phyloP scores from a whole-genome alignment of 164 flowering plant genomes.

The Pachysandra terminalis region DNA sequence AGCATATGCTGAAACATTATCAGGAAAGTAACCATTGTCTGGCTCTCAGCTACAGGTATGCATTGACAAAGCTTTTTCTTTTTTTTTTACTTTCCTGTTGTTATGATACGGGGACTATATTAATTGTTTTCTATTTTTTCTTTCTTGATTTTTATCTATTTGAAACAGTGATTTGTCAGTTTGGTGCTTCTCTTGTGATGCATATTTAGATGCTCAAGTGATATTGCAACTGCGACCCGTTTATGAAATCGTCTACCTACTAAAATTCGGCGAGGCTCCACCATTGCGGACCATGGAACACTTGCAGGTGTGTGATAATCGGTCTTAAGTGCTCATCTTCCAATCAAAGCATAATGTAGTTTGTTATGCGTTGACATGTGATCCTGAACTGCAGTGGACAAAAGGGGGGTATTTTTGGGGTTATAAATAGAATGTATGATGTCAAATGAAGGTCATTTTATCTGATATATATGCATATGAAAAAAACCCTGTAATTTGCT shows the following conservation, averaged over 20 bases:
- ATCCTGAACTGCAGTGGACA: no score
- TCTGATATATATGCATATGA: no score
- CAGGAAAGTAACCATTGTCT: slow-evolving; percentile 52
- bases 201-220: slow-evolving; percentile 81
- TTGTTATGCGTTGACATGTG: no score
- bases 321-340: slow-evolving; percentile 18
- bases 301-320: slow-evolving; percentile 7
- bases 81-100: neutral
- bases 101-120: no score
- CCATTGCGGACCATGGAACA: slow-evolving; percentile 44
- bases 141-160: neutral
- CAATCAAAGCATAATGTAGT: no score
- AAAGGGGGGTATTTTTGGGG: neutral
- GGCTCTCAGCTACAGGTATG: slow-evolving; percentile 84
- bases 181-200: slow-evolving; percentile 88
- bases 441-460: neutral
- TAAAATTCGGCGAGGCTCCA: slow-evolving; percentile 76
- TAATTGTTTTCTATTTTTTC: neutral
- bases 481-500: no score
- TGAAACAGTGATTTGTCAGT: slow-evolving; percentile 81
- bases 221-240: slow-evolving; percentile 57
- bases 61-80: neutral
- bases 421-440: neutral
- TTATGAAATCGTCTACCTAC: slow-evolving; percentile 60
- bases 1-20: slow-evolving; percentile 86